Conservation (phyloP, 805 yeast species). For the Schwanniomyces sp. region DNA sequence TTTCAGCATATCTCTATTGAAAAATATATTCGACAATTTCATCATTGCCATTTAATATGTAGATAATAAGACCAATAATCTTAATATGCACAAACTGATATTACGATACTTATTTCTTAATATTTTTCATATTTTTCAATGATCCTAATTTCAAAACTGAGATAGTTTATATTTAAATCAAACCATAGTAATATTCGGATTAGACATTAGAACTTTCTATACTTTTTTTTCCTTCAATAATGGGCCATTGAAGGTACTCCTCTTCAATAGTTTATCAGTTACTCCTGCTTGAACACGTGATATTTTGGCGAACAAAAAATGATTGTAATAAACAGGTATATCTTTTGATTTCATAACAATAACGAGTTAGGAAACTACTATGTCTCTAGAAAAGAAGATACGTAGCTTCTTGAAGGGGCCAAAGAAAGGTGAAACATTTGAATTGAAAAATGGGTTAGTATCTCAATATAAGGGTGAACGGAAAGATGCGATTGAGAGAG, state of each 20-base stretch:
- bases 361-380: slow-evolving; percentile 8
- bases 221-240: slow-evolving; percentile 10
- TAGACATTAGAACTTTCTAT: neutral
- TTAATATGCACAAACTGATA: slow-evolving; percentile 6
- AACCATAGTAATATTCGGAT: neutral
- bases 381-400: slow-evolving; percentile 45
- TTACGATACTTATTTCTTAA: too few relatives aligned
- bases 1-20: too few relatives aligned
- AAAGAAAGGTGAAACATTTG: slow-evolving; percentile 77
- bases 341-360: neutral
- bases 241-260: neutral
- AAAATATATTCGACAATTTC: too few relatives aligned
- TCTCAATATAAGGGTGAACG: slow-evolving; percentile 94
- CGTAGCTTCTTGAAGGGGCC: slow-evolving; percentile 45
- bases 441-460: slow-evolving; percentile 84
- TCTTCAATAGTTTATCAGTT: neutral
- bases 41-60: slow-evolving; percentile 6
- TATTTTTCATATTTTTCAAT: too few relatives aligned
- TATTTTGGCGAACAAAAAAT: neutral
- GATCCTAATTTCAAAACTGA: too few relatives aligned
- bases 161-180: too few relatives aligned
- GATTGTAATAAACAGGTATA: neutral
- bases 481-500: slow-evolving; percentile 95
- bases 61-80: slow-evolving; percentile 10
- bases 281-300: neutral